These are phyloP conservation scores for Lichtheimia hyalospora DNA, from an alignment of 371 early-diverging fungal species.

Conservation along the genomic window DNA sequence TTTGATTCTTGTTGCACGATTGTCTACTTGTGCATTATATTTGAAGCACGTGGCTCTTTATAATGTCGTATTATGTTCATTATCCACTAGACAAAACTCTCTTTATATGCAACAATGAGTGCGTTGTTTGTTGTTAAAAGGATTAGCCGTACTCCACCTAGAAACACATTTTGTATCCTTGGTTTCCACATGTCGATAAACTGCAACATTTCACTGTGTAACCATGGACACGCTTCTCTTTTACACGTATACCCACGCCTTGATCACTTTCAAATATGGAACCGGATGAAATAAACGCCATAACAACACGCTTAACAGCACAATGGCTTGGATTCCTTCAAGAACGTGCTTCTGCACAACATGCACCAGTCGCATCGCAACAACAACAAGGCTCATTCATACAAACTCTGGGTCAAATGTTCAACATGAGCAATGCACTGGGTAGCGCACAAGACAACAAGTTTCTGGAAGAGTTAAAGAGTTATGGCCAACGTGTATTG, in stretches of 20 bases:
- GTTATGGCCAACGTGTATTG: slow-evolving; percentile 23
- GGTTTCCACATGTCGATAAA: too few species aligned
- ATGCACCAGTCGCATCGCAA: neutral
- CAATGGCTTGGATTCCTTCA: slow-evolving; percentile 13
- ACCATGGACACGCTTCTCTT: neutral
- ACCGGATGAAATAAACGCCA: slow-evolving; percentile 13
- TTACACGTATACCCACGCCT: neutral
- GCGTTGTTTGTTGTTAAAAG: too few species aligned
- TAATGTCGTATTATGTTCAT: too few species aligned
- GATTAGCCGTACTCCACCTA: too few species aligned
- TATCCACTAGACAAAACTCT: too few species aligned
- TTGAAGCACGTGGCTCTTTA: too few species aligned
- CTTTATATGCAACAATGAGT: too few species aligned
- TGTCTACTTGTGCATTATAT: too few species aligned
- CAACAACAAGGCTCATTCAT: neutral
- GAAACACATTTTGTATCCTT: too few species aligned
- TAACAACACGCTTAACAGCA: slow-evolving; percentile 6
- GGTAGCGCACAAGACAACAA: neutral
- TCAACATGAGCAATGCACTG: neutral
- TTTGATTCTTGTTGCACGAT: too few species aligned
- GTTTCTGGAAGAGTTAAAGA: slow-evolving; percentile 14
- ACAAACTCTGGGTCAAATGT: neutral
- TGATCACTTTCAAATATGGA: neutral
- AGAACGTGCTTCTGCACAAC: neutral
- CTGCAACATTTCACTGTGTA: neutral